phyloP scores from a whole-genome alignment of 768 basidiomycete species.

The Coprinopsis cinerea region DNA sequence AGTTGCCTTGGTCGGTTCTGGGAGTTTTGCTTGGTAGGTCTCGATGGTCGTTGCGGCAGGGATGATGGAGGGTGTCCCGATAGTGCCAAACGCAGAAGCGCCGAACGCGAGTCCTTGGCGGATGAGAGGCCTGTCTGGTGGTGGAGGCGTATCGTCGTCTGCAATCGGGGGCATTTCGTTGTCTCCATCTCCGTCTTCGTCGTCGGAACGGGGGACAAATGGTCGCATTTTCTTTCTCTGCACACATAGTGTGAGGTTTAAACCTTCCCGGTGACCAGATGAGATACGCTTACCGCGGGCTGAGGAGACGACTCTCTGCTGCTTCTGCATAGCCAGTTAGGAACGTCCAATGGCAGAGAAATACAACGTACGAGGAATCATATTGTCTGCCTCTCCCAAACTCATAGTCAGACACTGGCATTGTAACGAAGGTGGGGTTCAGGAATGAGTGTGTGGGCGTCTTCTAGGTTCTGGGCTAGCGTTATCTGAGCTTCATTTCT shows the following conservation, averaged over 20 bases:
- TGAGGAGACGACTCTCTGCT: conserved; percentile 52
- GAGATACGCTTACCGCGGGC: conserved; percentile 28
- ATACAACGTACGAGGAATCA: conserved; percentile 30
- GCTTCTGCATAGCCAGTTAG: conserved; percentile 32
- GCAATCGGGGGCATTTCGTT: conserved; percentile 31
- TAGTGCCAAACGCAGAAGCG: conserved; percentile 1
- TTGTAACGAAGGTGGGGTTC: too few relatives aligned
- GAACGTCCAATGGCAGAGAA: background rate
- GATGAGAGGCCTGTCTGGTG: conserved; percentile 44
- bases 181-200: conserved; percentile 39
- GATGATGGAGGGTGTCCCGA: background rate
- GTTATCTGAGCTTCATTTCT: too few relatives aligned
- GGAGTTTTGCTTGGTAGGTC: background rate
- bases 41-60: conserved; percentile 15
- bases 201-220: conserved; percentile 48
- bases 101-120: conserved; percentile 54
- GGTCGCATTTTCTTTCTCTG: conserved; percentile 38
- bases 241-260: too few relatives aligned
- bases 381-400: conserved; percentile 27
- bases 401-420: background rate
- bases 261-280: background rate
- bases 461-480: too few relatives aligned
- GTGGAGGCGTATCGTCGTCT: conserved; percentile 44
- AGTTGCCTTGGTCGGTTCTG: conserved; percentile 1
- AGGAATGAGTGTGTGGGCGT: too few relatives aligned